A percentile compares a stretch with the other conserved stretches of the same genome.
Evolutionary conservation across 2,329 filamentous ascomycete genomes (phyloP).

Genomic region (Zasmidium citrigriseum): DNA sequence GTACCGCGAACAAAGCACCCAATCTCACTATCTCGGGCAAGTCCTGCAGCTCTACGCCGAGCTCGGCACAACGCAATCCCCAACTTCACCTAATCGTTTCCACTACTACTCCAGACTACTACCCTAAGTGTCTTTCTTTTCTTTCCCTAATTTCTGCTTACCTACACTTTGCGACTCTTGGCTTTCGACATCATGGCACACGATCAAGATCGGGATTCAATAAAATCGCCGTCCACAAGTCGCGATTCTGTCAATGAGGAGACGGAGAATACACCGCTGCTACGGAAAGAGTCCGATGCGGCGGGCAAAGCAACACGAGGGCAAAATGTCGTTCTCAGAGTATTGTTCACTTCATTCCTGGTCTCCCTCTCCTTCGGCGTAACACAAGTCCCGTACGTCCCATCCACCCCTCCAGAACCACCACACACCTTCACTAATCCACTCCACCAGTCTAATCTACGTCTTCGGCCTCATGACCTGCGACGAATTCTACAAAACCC

Average conservation of each 20-base stretch:
- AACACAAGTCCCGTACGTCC: slow-evolving; percentile 48
- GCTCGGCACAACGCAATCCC: not conserved
- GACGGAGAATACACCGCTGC: slow-evolving; percentile 9
- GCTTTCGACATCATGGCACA: slow-evolving; percentile 2
- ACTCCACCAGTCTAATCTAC: slow-evolving; percentile 53
- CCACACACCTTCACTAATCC: not conserved
- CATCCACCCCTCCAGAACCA: not conserved
- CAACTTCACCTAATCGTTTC: not conserved
- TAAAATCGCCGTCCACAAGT: slow-evolving; percentile 6
- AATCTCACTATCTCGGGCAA: slow-evolving; percentile 19
- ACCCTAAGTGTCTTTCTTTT: not conserved
- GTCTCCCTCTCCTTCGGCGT: slow-evolving; percentile 56
- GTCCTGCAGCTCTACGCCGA: slow-evolving; percentile 3
- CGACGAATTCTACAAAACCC: slow-evolving; percentile 65
- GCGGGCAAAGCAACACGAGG: slow-evolving; percentile 21
- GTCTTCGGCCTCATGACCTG: slow-evolving; percentile 73
- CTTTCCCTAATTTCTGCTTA: not conserved
- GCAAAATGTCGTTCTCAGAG: slow-evolving; percentile 41
- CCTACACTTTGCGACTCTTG: slow-evolving; percentile 1
- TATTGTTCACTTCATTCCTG: slow-evolving; percentile 61
- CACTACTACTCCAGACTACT: not conserved
- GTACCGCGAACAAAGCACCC: not conserved
- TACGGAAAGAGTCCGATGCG: slow-evolving; percentile 7
- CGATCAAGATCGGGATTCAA: not conserved
- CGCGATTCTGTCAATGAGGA: slow-evolving; percentile 6